phyloP scores from a whole-genome alignment of 2,329 filamentous ascomycete genomes.

The Clonostachys sp. region DNA sequence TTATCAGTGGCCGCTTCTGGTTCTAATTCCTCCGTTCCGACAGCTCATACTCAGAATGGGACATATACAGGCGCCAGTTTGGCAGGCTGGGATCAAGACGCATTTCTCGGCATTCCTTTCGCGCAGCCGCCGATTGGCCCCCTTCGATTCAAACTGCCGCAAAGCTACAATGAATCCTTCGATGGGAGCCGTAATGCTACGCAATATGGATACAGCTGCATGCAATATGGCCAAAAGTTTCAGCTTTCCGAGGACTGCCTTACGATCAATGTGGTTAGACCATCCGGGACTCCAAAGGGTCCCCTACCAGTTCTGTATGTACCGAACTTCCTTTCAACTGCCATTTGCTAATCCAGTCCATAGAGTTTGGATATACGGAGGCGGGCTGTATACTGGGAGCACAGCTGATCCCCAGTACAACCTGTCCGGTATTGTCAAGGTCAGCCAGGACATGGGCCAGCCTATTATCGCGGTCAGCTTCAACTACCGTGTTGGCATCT shows the following conservation, averaged over 20 bases:
- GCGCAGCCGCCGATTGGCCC: constrained; percentile 28
- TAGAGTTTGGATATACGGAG: constrained; percentile 53
- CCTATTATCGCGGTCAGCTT: constrained; percentile 49
- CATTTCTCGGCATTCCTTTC: constrained; percentile 31
- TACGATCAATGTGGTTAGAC: constrained; percentile 34
- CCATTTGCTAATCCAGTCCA: constrained; percentile 11
- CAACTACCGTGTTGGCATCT: constrained; percentile 48
- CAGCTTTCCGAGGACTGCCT: constrained; percentile 44
- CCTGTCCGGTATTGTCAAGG: constrained; percentile 51
- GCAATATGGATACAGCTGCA: constrained; percentile 36
- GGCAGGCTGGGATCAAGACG: constrained; percentile 27
- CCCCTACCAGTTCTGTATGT: constrained; percentile 26
- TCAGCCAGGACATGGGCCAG: constrained; percentile 43
- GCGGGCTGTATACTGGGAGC: constrained; percentile 46
- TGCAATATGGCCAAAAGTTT: constrained; percentile 36
- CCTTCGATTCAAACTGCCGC: constrained; percentile 27
- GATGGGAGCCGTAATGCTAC: constrained; percentile 30
- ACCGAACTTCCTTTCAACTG: background rate
- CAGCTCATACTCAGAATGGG: constrained; percentile 13
- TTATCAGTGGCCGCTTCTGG: too few relatives aligned
- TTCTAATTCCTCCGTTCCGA: constrained; percentile 2
- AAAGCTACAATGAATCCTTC: constrained; percentile 30
- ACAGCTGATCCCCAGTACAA: constrained; percentile 51
- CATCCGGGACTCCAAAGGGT: constrained; percentile 20
- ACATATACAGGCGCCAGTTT: constrained; percentile 21